Conservation (phyloP, 1,139 yeast species). For the Spathaspora jeffriesii region DNA sequence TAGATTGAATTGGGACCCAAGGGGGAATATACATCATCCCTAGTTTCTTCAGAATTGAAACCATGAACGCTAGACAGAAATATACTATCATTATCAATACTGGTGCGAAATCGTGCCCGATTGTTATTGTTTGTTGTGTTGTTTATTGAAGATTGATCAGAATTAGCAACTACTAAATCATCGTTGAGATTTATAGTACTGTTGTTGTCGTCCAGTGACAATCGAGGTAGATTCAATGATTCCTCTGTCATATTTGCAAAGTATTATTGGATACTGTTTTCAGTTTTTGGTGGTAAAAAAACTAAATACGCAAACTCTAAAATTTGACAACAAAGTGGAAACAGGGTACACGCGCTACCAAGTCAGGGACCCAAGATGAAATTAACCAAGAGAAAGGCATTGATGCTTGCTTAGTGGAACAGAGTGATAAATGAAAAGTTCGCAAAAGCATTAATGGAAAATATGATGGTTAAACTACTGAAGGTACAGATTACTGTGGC, state of each 20-base stretch:
- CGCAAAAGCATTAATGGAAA: too few species aligned
- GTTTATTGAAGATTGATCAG: slow-evolving; percentile 18
- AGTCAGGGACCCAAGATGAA: not conserved
- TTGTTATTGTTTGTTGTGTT: slow-evolving; percentile 13
- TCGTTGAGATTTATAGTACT: slow-evolving; percentile 36
- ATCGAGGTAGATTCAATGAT: slow-evolving; percentile 16
- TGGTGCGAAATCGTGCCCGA: slow-evolving; percentile 10
- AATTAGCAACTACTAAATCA: slow-evolving; percentile 30
- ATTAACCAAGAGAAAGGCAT: not conserved
- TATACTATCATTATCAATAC: slow-evolving; percentile 39
- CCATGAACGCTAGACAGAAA: slow-evolving; percentile 32
- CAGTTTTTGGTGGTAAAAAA: not conserved
- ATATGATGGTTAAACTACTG: too few species aligned
- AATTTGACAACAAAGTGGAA: not conserved
- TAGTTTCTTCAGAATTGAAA: slow-evolving; percentile 19
- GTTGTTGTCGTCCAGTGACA: slow-evolving; percentile 28
- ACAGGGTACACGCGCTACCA: not conserved
- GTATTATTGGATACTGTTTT: too few species aligned
- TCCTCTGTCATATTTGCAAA: slow-evolving; percentile 11
- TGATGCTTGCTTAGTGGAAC: too few species aligned
- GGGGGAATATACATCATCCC: slow-evolving; percentile 47
- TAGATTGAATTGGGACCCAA: slow-evolving; percentile 80
- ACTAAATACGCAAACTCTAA: not conserved
- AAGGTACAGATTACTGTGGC: not conserved
- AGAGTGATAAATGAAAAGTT: too few species aligned